phyloP scores from a whole-genome alignment of 2,329 filamentous ascomycete species.

The Aspergillus transmontanensis region DNA sequence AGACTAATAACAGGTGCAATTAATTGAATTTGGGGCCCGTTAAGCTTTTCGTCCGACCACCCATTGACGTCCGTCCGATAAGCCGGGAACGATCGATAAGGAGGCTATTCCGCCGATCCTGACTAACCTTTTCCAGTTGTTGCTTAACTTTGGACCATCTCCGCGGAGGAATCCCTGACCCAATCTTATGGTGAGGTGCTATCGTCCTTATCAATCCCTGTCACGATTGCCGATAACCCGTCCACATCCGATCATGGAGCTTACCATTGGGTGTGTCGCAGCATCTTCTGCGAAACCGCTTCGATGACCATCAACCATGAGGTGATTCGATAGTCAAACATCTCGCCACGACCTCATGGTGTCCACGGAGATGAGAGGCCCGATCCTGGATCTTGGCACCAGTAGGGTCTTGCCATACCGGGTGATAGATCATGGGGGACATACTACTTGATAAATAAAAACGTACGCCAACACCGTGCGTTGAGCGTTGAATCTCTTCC shows the following conservation, averaged over 20 bases:
- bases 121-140: background rate
- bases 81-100: background rate
- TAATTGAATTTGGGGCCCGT: background rate
- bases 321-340: background rate
- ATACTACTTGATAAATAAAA: background rate
- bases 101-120: background rate
- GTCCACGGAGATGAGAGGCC: background rate
- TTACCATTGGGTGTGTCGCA: background rate
- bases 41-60: slow-evolving; percentile 1
- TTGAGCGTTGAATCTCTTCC: too few species aligned
- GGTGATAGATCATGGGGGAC: background rate
- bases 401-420: background rate
- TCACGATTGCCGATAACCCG: background rate
- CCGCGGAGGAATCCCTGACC: background rate
- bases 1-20: background rate
- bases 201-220: slow-evolving; percentile 1
- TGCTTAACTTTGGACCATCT: background rate
- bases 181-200: background rate
- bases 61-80: background rate
- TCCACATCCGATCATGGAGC: background rate
- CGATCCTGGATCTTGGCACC: background rate
- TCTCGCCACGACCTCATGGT: background rate
- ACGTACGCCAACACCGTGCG: background rate
- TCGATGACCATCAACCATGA: background rate
- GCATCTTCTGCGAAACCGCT: background rate